Evolutionary conservation across 2,329 filamentous ascomycete species (phyloP).

Genomic region (Chaetoscypha palmicola): DNA sequence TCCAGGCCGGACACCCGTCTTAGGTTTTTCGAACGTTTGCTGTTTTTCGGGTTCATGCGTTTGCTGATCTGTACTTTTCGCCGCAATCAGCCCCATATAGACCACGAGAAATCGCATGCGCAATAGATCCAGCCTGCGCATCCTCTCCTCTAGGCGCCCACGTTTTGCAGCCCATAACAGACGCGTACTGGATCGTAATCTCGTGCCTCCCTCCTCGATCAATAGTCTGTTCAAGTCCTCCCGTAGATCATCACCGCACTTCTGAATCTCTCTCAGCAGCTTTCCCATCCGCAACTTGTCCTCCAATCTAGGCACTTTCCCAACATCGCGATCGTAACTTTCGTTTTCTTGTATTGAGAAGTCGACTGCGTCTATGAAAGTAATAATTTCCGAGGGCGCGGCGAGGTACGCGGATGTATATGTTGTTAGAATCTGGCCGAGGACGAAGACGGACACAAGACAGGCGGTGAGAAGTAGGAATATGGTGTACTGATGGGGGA

Average conservation of each 20-base stretch:
- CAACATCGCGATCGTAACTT: constrained; percentile 54
- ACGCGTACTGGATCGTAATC: constrained; percentile 42
- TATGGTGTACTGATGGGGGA: constrained; percentile 33
- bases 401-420: constrained; percentile 50
- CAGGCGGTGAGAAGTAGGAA: constrained; percentile 52
- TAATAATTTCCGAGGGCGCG: constrained; percentile 50
- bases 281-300: constrained; percentile 54
- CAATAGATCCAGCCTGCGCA: constrained; percentile 52
- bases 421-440: constrained; percentile 44
- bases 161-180: constrained; percentile 53
- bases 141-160: constrained; percentile 47
- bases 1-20: constrained; percentile 17
- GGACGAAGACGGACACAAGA: constrained; percentile 47
- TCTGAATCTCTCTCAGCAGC: constrained; percentile 56
- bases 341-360: constrained; percentile 56
- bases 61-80: constrained; percentile 25
- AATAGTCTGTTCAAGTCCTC: constrained; percentile 51
- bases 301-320: constrained; percentile 50
- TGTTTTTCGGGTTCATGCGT: constrained; percentile 23
- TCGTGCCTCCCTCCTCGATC: constrained; percentile 38
- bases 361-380: constrained; percentile 54
- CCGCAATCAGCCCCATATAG: constrained; percentile 53
- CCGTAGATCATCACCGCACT: constrained; percentile 51
- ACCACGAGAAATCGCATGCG: constrained; percentile 59
- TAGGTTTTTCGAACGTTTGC: constrained; percentile 13